Base-by-base conservation (phyloP, 495 filamentous ascomycete genomes). In the Xylaria palmicola region DNA sequence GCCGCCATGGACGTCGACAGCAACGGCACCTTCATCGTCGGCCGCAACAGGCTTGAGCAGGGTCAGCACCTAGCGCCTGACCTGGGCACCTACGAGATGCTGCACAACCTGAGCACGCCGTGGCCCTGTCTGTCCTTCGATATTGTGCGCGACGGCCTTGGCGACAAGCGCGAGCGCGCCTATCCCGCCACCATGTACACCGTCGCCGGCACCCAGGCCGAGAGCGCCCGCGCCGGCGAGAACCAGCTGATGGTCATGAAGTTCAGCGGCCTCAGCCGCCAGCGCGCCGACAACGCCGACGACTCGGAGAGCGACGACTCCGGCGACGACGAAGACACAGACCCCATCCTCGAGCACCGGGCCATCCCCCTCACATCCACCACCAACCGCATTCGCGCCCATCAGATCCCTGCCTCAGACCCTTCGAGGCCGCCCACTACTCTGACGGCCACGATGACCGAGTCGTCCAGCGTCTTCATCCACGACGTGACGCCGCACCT, bases 121-220 rank as follows among this genome's bases (percentile, higher is more conserved):
- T 98, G 94, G 94, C 94, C 94, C 5, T 98, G 94, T 66, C 84
- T 98, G 8, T 97, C 93, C 10, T 96, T 97, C 73, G 93, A 97
- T 68, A 91, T 98, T 63, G 75, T 98, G 29, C 88, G 81, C 69
- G 94, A 98, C 75, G 77, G 81, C n/a, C 79, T 98, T 20, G 94
- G 94, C 36, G 90, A 96, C 68, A 88, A 92, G 73, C 86, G 94
- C 62, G 69, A 71, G 64, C 93, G 88, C 68, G 87, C 86, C 1
- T 98, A 91, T 75, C 94, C 94, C 55, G 91, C 90, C 26, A 96
- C 92, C 12, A 86, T 97, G 68, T 98, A 97, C 69, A 90, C 95
- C 1, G 92, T 97, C 27, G 85, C 91, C 12, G 94, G 94, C 47
- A 98, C 94, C 4, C 94, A 98, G 76, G 94, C 94, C 36, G 91